Evolutionary conservation across 345 rosid genomes (phyloP), one percentile per base, ranked within the genome.

Genomic region (Bruguiera sexangula): DNA sequence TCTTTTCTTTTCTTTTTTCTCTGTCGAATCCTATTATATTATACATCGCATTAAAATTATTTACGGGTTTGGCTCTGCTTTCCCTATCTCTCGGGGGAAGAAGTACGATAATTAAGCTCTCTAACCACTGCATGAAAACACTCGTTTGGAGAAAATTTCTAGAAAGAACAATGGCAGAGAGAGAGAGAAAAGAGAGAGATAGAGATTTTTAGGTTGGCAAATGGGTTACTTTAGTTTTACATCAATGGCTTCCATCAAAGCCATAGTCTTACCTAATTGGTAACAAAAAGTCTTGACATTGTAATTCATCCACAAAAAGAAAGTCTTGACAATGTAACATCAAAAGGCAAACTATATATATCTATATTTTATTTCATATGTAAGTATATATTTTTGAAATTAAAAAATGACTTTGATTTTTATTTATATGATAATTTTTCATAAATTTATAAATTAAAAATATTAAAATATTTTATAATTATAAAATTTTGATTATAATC

Each of bases 201-300:
- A 60, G 58, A 64, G 77, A 60, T 19, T 68, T 62, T 62, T 58
- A 43, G 54, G 57, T 60, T 58, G 37, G 22, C 10, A 3, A 15
- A 21, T 31, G 62, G 52, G 21, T 57, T 76, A 63, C 30, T 15
- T 63, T 48, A 26, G 76, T 66, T 51, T 43, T 77, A 80, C 83
- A 75, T 73, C 10, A 54, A 72, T 77, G 66, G 74, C 73, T 75
- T 75, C 70, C 52, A 52, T 62, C 10, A 37, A 63, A 70, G 30
- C 56, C 73, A 48, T 53, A 26, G 50, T 63, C 79, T 63, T 53
- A 80, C 82, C 84, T 80, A 83, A 78, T 73, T n/a, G 57, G 69
- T 76, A 55, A 68, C 73, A 83, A 80, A 82, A 77, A 75, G 73
- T 75, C 70, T 61, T 78, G 84, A 80, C 82, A 71, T 76, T 64